Percentiles rank a stretch among this genome's conserved stretches.
phyloP scores from a whole-genome alignment of 441 rosid genomes.

The Adansonia madagascariensis region DNA sequence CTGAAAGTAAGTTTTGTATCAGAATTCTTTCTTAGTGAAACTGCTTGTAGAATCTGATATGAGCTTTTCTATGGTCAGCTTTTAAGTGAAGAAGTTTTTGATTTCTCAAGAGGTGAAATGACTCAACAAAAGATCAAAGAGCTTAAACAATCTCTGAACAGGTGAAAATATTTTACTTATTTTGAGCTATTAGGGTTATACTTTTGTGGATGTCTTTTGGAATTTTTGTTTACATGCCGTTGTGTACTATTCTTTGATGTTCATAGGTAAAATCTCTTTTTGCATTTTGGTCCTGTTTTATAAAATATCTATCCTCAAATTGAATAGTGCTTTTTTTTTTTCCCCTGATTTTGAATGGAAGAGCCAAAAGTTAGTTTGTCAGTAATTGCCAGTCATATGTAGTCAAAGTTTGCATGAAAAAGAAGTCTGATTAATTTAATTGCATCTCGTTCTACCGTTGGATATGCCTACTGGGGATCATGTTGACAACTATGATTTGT shows the following conservation, averaged over 20 bases:
- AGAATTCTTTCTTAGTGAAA: conserved; percentile 10
- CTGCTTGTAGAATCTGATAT: conserved; percentile 26
- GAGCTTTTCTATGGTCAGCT: conserved; percentile 56
- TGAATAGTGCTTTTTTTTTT: not conserved
- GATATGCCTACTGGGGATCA: not conserved
- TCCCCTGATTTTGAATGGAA: not conserved
- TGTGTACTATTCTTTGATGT: not conserved
- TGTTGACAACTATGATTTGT: not conserved
- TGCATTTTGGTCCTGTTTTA: not conserved
- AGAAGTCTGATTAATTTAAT: not conserved
- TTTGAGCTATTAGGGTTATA: not conserved
- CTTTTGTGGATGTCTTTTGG: not conserved
- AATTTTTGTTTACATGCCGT: not conserved
- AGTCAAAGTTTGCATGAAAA: not conserved
- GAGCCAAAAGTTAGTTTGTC: not conserved
- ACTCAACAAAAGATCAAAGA: conserved; percentile 98
- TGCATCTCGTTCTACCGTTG: not conserved
- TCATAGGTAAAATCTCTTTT: not conserved
- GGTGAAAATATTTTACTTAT: conserved; percentile 38
- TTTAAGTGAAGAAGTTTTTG: conserved; percentile 98
- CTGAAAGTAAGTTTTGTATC: conserved; percentile 65
- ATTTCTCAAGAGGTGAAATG: conserved; percentile 99
- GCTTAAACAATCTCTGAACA: conserved; percentile 95
- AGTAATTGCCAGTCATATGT: not conserved
- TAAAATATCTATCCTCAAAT: not conserved